Conservation (phyloP, 2,329 filamentous ascomycete genomes). For the Ilyonectria destructans region DNA sequence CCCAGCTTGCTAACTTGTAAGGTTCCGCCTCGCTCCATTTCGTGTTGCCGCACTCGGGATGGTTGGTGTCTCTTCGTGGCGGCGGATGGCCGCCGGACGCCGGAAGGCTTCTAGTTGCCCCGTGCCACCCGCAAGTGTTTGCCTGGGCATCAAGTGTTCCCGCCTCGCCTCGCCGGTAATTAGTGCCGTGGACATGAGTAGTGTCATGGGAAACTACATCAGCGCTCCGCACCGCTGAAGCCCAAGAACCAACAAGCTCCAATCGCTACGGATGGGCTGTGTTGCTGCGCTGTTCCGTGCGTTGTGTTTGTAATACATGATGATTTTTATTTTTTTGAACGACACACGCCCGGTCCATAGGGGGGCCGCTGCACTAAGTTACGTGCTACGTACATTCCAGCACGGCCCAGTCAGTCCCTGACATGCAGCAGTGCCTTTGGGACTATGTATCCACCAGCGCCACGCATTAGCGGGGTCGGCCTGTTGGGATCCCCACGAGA, state of each 20-base stretch:
- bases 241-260: not conserved
- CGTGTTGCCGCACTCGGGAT: constrained; percentile 25
- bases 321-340: not conserved
- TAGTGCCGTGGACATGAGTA: not conserved
- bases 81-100: not conserved
- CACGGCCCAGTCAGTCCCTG: constrained; percentile 24
- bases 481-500: constrained; percentile 46
- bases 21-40: constrained; percentile 24
- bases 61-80: constrained; percentile 22
- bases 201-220: not conserved
- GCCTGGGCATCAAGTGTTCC: not conserved
- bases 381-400: not conserved
- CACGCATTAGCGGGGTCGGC: constrained; percentile 45
- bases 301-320: not conserved
- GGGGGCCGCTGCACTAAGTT: constrained; percentile 10
- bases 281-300: not conserved
- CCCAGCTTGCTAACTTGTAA: constrained; percentile 16
- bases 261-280: not conserved
- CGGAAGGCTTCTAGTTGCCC: not conserved
- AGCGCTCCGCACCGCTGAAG: not conserved
- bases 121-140: not conserved
- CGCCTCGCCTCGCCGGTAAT: not conserved
- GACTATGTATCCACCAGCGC: constrained; percentile 34
- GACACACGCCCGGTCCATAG: not conserved
- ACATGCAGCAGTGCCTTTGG: constrained; percentile 33